Conservation (phyloP, 345 rosid species). For the Sapria himalayana region DNA sequence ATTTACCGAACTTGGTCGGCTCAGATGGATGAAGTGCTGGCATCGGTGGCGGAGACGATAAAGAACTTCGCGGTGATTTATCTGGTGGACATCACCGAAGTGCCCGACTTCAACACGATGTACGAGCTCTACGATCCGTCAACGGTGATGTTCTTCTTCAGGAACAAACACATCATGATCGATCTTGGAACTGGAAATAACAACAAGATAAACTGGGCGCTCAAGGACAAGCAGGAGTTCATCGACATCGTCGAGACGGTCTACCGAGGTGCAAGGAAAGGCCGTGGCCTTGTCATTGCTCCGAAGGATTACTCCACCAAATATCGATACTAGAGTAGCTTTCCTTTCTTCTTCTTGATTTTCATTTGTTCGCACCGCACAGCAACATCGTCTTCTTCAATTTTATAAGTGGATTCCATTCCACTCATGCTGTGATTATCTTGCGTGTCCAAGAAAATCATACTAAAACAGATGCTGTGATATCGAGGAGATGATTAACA, state of each 20-base stretch:
- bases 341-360: no score
- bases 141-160: constrained; percentile 87
- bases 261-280: constrained; percentile 78
- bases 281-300: constrained; percentile 93
- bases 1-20: no score
- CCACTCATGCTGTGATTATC: no score
- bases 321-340: constrained; percentile 82
- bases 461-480: no score
- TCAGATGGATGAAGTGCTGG: constrained; percentile 87
- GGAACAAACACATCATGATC: constrained; percentile 97
- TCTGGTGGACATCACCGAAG: constrained; percentile 78
- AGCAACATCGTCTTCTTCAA: no score
- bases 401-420: no score
- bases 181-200: constrained; percentile 96
- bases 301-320: constrained; percentile 93
- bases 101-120: constrained; percentile 89
- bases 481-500: no score
- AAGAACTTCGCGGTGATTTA: constrained; percentile 94
- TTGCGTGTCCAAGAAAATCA: no score
- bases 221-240: constrained; percentile 96
- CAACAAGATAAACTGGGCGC: constrained; percentile 96
- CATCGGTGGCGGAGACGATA: constrained; percentile 77
- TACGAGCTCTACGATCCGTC: constrained; percentile 88
- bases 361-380: no score
- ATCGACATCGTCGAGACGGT: constrained; percentile 75